Conservation (phyloP, 257 asterid species). For the Gardenia jasminoides region DNA sequence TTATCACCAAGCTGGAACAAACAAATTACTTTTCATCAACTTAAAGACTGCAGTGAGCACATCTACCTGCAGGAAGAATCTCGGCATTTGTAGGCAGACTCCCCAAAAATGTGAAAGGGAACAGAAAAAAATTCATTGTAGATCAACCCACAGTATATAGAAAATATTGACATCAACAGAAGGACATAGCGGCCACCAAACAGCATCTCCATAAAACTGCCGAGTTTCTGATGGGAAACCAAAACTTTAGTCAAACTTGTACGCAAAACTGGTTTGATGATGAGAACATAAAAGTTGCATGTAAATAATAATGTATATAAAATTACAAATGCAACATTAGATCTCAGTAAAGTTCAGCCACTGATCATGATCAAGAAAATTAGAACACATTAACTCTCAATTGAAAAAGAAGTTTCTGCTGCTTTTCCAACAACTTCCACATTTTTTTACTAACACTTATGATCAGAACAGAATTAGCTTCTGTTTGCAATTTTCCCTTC, state of each 20-base stretch:
- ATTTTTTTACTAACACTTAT: background rate
- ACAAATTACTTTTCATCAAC: background rate
- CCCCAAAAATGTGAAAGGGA: conserved; percentile 95
- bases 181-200: conserved; percentile 95
- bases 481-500: background rate
- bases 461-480: background rate
- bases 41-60: background rate
- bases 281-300: conserved; percentile 4
- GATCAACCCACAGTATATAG: conserved; percentile 93
- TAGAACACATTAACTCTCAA: background rate
- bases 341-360: background rate
- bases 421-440: background rate
- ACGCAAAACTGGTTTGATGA: background rate
- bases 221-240: conserved; percentile 75
- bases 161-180: conserved; percentile 89
- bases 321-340: background rate
- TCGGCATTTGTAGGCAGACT: conserved; percentile 88
- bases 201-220: conserved; percentile 99
- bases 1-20: background rate
- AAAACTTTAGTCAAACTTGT: conserved; percentile 18
- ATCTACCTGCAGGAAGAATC: conserved; percentile 90
- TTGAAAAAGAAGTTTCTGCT: background rate
- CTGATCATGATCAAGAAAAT: background rate
- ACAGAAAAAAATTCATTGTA: conserved; percentile 98
- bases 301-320: background rate